These are phyloP conservation scores for Lactarius sp. DNA, from an alignment of 768 basidiomycete species.

Conservation along the genomic window DNA sequence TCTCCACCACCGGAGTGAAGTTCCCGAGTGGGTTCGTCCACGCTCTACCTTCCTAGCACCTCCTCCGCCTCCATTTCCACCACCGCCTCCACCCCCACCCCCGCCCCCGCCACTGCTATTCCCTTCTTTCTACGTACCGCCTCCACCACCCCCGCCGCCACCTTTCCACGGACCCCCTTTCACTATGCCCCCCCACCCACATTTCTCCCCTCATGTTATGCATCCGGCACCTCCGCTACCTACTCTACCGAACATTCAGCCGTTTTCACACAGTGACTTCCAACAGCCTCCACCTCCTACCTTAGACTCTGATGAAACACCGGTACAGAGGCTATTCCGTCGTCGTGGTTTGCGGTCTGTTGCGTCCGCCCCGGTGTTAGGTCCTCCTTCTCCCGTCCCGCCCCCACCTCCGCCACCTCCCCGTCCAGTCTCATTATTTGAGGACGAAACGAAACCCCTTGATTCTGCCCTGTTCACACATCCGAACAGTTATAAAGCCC, in stretches of 20 bases:
- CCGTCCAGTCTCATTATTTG: constrained; percentile 18
- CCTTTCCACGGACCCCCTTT: background rate
- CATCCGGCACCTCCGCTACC: constrained; percentile 27
- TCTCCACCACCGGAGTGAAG: constrained; percentile 5
- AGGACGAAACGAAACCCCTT: background rate
- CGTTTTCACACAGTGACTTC: background rate
- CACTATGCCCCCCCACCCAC: background rate
- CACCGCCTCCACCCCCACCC: constrained; percentile 1
- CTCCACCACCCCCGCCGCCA: constrained; percentile 15
- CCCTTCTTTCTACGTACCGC: constrained; percentile 15
- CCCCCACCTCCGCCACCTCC: constrained; percentile 27
- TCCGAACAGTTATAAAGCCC: background rate
- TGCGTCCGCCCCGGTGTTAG: constrained; percentile 14
- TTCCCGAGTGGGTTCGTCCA: constrained; percentile 16
- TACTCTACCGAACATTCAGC: constrained; percentile 3
- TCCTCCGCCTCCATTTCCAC: constrained; percentile 11
- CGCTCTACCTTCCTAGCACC: constrained; percentile 14
- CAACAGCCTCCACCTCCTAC: constrained; percentile 5
- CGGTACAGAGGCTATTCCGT: constrained; percentile 16
- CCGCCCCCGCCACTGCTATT: constrained; percentile 26
- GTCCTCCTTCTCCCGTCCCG: constrained; percentile 20
- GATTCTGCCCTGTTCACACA: background rate
- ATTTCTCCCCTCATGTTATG: background rate
- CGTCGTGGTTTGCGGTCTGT: constrained; percentile 21
- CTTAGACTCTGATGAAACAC: background rate